Evolutionary conservation across 352 stramenopile genomes (phyloP).

Genomic region (Phytophthora pisi): DNA sequence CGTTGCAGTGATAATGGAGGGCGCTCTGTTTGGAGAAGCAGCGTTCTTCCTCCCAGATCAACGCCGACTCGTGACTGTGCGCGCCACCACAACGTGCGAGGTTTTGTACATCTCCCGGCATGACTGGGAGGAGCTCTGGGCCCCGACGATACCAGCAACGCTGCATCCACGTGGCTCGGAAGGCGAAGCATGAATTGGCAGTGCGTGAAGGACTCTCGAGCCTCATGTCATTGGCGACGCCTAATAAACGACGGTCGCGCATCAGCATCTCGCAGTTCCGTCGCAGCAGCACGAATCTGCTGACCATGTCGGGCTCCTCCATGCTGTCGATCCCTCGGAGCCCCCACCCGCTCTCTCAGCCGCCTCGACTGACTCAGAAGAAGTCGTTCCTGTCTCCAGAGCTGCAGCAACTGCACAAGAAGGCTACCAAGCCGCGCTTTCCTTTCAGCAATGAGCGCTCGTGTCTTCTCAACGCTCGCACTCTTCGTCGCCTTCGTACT

Average conservation of each 20-base stretch:
- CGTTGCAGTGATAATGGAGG: constrained; percentile 54
- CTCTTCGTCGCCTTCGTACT: constrained; percentile 1
- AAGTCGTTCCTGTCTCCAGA: constrained; percentile 1
- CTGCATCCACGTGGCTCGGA: constrained; percentile 39
- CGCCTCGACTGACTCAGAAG: neutral
- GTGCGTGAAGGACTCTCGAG: neutral
- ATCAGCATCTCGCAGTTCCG: neutral
- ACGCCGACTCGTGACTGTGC: constrained; percentile 54
- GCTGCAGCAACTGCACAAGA: neutral
- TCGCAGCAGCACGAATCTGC: neutral
- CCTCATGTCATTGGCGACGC: neutral
- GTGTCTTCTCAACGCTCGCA: neutral
- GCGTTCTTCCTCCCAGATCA: constrained; percentile 63
- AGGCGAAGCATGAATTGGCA: constrained; percentile 31
- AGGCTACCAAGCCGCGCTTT: neutral
- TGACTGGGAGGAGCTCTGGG: constrained; percentile 62
- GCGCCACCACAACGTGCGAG: constrained; percentile 56
- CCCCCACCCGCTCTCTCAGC: neutral
- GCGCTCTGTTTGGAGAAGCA: constrained; percentile 63
- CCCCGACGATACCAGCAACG: constrained; percentile 42
- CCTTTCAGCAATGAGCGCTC: too few species aligned
- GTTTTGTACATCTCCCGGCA: constrained; percentile 58
- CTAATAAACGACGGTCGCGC: neutral
- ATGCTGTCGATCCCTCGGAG: neutral
- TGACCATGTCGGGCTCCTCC: neutral